Evolutionary conservation across 2,329 filamentous ascomycete species (phyloP).

Genomic region (Calcarisporium arbuscula): DNA sequence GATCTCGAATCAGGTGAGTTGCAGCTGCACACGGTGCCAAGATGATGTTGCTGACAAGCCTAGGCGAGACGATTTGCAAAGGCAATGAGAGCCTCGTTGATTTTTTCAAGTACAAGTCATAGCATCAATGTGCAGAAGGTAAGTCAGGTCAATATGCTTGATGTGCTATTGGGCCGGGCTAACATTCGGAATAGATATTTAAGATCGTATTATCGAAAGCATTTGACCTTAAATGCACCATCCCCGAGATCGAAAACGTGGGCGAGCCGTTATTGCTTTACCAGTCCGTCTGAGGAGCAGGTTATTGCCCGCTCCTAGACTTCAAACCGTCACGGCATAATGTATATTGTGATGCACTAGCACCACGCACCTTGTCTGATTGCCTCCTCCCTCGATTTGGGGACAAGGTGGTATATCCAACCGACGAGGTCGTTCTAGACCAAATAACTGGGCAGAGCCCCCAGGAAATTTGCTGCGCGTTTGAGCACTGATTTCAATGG

Average conservation of each 20-base stretch:
- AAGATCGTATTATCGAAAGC: conserved; percentile 99
- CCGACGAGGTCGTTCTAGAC: no score
- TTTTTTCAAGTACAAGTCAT: conserved; percentile 98
- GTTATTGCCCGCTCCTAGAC: no score
- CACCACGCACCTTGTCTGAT: no score
- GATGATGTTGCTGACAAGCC: neutral
- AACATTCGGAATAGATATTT: conserved; percentile 66
- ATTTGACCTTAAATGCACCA: conserved; percentile 97
- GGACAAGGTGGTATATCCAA: no score
- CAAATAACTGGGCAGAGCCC: no score
- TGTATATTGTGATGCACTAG: no score
- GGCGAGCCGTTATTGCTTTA: conserved; percentile 94
- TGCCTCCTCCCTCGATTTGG: no score
- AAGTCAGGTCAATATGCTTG: conserved; percentile 11
- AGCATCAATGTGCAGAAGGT: conserved; percentile 99
- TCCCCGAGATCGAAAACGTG: conserved; percentile 97
- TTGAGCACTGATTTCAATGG: no score
- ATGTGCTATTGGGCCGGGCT: neutral
- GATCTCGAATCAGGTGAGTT: conserved; percentile 82
- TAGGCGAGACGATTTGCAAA: conserved; percentile 93
- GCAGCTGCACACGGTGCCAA: neutral
- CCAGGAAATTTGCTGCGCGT: no score
- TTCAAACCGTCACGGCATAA: no score
- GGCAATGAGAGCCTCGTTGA: conserved; percentile 94
- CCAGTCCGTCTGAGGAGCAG: conserved; percentile 55